Conservation (phyloP, 495 filamentous ascomycete genomes). For the Saxophila tyrrhenica region DNA sequence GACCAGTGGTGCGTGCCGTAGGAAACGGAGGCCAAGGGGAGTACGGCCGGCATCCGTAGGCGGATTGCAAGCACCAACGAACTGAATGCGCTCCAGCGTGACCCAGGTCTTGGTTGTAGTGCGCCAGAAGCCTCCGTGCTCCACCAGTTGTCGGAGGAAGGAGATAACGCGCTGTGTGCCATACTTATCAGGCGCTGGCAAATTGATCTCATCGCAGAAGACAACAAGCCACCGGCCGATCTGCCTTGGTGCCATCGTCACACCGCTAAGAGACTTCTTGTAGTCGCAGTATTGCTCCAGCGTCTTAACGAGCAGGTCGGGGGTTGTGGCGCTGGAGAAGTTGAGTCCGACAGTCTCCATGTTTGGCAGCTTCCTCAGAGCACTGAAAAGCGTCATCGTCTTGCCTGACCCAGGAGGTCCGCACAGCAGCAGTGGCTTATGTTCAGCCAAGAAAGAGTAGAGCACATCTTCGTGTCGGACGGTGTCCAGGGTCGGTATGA, state of each 20-base stretch:
- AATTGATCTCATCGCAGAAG: conserved; percentile 98
- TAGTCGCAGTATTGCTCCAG: conserved; percentile 99
- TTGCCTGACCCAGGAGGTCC: conserved; percentile 97
- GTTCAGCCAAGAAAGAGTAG: conserved; percentile 97
- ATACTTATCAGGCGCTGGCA: conserved; percentile 97
- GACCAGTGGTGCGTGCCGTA: conserved; percentile 87
- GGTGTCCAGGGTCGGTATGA: conserved; percentile 94
- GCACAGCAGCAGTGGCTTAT: conserved; percentile 91
- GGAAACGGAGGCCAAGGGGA: conserved; percentile 81
- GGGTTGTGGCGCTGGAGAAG: conserved; percentile 96
- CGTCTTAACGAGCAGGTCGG: conserved; percentile 94
- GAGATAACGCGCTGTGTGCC: conserved; percentile 94
- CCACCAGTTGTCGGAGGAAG: conserved; percentile 90
- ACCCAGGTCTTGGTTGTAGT: conserved; percentile 97
- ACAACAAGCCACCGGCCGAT: conserved; percentile 96
- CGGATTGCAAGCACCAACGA: conserved; percentile 97
- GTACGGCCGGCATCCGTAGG: conserved; percentile 97
- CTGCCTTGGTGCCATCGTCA: conserved; percentile 89
- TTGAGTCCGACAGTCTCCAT: conserved; percentile 99
- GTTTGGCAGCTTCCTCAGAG: conserved; percentile 86
- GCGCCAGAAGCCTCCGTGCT: conserved; percentile 98
- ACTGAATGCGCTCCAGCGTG: conserved; percentile 92
- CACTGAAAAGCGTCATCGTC: conserved; percentile 98
- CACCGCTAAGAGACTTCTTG: conserved; percentile 91
- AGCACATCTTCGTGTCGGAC: conserved; percentile 94